A percentile compares a stretch with the other conserved stretches of the same genome.
Evolutionary conservation across 257 asterid genomes (phyloP).

Genomic region (Fraxinus excelsior): DNA sequence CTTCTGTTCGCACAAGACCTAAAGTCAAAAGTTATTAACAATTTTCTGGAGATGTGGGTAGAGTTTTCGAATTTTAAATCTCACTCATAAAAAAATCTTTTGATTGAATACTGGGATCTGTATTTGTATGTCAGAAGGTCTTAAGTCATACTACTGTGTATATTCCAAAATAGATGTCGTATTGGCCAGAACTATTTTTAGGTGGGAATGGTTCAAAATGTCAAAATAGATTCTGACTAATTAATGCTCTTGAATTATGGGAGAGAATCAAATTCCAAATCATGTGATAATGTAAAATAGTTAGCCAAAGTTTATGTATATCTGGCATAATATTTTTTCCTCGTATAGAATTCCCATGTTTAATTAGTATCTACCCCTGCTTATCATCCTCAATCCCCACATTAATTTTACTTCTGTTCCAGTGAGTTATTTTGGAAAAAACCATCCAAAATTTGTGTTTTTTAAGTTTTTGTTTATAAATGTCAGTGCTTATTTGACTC

Average conservation of each 20-base stretch:
- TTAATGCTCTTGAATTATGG: not conserved
- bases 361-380: not conserved
- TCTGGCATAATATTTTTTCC: not conserved
- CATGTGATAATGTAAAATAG: not conserved
- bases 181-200: not conserved
- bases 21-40: not conserved
- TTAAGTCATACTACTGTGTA: not conserved
- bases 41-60: not conserved
- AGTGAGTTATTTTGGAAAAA: slow-evolving; percentile 1
- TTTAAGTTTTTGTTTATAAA: not conserved
- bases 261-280: not conserved
- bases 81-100: not conserved
- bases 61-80: not conserved
- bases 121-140: not conserved
- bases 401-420: not conserved
- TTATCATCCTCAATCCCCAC: not conserved
- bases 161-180: not conserved
- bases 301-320: not conserved
- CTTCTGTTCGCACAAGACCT: not conserved
- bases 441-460: not conserved
- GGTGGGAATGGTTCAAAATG: not conserved
- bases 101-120: not conserved
- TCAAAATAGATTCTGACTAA: not conserved
- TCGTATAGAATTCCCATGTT: not conserved
- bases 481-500: not conserved